Percentiles rank a stretch among this genome's conserved stretches.
These are phyloP conservation scores for Candida dubliniensis DNA, from an alignment of 1,139 yeast genomes.

Conservation along the genomic window DNA sequence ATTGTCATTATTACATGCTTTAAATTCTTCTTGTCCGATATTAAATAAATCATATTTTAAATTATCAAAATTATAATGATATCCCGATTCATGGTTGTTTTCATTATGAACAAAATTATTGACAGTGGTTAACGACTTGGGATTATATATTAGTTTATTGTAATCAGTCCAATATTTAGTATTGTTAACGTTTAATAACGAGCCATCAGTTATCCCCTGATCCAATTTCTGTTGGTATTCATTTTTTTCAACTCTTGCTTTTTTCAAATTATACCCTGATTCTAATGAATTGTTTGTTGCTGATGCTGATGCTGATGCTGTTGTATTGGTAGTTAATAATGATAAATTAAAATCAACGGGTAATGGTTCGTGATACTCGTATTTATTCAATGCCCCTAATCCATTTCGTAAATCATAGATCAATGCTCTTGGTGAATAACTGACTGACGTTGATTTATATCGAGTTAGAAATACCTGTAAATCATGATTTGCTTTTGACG, in stretches of 20 bases:
- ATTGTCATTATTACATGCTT: slow-evolving; percentile 5
- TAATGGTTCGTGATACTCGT: slow-evolving; percentile 43
- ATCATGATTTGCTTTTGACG: slow-evolving; percentile 26
- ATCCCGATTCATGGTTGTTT: slow-evolving; percentile 22
- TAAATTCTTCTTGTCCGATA: slow-evolving; percentile 33
- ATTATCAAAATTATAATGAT: slow-evolving; percentile 31
- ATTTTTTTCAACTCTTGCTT: slow-evolving; percentile 33
- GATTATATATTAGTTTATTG: slow-evolving; percentile 64
- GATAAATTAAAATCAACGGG: slow-evolving; percentile 10
- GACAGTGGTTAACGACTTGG: slow-evolving; percentile 55
- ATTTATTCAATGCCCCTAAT: slow-evolving; percentile 57
- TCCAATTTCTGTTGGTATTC: slow-evolving; percentile 67
- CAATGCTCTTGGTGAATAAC: slow-evolving; percentile 72
- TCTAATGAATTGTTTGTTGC: no score
- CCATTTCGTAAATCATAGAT: slow-evolving; percentile 77
- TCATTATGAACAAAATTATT: slow-evolving; percentile 44
- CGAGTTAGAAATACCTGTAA: slow-evolving; percentile 33
- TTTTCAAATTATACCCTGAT: background rate
- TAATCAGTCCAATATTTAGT: slow-evolving; percentile 84
- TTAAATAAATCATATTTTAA: slow-evolving; percentile 27
- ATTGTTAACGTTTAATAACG: slow-evolving; percentile 35
- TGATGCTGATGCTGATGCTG: no score
- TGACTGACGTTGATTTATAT: slow-evolving; percentile 45
- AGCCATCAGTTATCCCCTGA: slow-evolving; percentile 28
- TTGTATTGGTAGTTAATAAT: background rate